Evolutionary conservation across 2,329 filamentous ascomycete genomes (phyloP), one percentile per base, ranked within the genome.

Genomic region (Xylariales sp.): DNA sequence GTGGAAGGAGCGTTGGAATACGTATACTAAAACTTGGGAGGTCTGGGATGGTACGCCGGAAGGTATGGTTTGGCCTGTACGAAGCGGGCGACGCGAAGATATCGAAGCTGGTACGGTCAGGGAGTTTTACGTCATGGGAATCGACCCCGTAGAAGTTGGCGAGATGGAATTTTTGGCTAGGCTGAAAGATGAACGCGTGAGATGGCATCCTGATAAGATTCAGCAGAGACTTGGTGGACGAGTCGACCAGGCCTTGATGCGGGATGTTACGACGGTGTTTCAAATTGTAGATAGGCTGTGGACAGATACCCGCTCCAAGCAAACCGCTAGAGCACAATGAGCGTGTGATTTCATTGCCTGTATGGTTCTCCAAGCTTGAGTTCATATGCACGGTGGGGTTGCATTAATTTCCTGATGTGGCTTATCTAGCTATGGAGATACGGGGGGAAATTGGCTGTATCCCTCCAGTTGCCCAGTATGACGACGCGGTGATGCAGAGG

Each of bases 201-300:
- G 94, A 16, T 99, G 96, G 96, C 96, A 99, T 82, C 96, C 96
- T 3, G 96, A 99, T 81, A 99, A 98, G 84, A 92, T 98, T 64
- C 93, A 97, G 83, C 96, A 97, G 81, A 88, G 90, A 61, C 90
- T 97, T 68, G 93, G 93, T 3, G 89, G 87, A 0, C 82, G 88
- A 67, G 88, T 97, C 56, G 91, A 94, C 55, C 85, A 89, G 30
- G 85, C 85, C 3, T 88, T 92, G 3, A 90, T 97, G 85, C 89
- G 88, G 76, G 86, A 89, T 62, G 92, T 97, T 49, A 99, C 95
- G 10, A 91, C 92, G 6, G 90, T 97, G 9, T 99, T 98, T 76
- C 95, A 98, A 81, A 90, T 94, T 36, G 86, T 98, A 54, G 96
- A 99, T 82, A 84, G 83, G 59, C 80, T 97, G 74, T 97, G 93